Conservation (phyloP, 495 filamentous ascomycete genomes). For the Cairneyella variabilis region DNA sequence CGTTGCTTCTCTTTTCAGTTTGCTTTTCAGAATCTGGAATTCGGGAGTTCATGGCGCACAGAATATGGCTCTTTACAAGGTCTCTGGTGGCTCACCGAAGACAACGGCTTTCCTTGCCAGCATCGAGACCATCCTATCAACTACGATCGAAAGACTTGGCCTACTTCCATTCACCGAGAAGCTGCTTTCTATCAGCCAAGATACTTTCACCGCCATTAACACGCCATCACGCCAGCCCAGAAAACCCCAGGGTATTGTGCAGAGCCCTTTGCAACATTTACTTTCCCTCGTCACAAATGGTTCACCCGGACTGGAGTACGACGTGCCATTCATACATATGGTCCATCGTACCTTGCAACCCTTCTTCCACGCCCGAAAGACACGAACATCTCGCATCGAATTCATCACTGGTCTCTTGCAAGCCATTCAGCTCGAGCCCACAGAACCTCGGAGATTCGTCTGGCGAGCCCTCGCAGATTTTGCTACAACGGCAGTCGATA, state of each 20-base stretch:
- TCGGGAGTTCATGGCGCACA: conserved; percentile 27
- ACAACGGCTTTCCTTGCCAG: conserved; percentile 51
- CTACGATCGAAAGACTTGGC: conserved; percentile 63
- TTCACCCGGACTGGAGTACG: conserved; percentile 21
- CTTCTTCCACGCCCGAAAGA: conserved; percentile 18
- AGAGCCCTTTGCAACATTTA: conserved; percentile 22
- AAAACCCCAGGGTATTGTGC: conserved; percentile 14
- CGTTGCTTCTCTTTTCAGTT: conserved; percentile 63
- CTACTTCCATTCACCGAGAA: conserved; percentile 77
- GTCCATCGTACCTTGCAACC: conserved; percentile 16
- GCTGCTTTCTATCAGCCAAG: conserved; percentile 44
- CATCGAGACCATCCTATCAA: conserved; percentile 55
- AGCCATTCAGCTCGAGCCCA: conserved; percentile 22
- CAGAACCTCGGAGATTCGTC: conserved; percentile 26
- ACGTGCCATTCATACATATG: conserved; percentile 16
- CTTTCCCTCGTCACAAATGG: conserved; percentile 12
- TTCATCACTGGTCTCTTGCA: conserved; percentile 19
- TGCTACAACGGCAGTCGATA: conserved; percentile 29
- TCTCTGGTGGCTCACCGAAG: neutral
- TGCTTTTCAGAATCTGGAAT: conserved; percentile 67
- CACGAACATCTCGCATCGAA: conserved; percentile 13
- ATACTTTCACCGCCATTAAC: conserved; percentile 21
- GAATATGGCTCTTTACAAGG: neutral
- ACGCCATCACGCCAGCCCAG: conserved; percentile 27
- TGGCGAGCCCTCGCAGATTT: conserved; percentile 38